These are phyloP conservation scores for Coleophoma crateriformis DNA, from an alignment of 2,329 filamentous ascomycete species.

Conservation along the genomic window DNA sequence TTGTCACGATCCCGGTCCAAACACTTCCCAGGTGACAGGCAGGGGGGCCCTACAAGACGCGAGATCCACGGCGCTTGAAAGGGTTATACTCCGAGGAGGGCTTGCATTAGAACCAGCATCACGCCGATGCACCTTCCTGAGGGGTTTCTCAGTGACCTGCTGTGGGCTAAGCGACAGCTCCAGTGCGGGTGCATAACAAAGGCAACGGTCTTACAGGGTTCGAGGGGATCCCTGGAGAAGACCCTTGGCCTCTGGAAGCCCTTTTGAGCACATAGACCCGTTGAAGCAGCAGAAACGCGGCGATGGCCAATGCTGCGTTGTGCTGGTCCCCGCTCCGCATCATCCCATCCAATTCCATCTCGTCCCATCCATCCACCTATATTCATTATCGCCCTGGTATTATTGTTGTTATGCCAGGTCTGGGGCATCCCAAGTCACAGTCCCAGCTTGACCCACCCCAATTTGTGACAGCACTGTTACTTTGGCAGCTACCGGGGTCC, in stretches of 20 bases:
- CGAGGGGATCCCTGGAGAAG: conserved; percentile 12
- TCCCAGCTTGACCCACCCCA: conserved; percentile 39
- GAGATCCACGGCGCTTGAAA: conserved; percentile 19
- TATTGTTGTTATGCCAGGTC: conserved; percentile 17
- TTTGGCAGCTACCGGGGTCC: conserved; percentile 40
- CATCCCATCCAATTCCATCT: conserved; percentile 10
- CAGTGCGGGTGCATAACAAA: conserved; percentile 21
- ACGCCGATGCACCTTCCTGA: conserved; percentile 16
- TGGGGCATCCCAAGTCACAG: conserved; percentile 25
- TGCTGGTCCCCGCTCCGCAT: conserved; percentile 12
- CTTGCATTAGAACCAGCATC: conserved; percentile 24
- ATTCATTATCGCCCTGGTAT: conserved; percentile 5
- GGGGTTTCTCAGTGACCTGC: conserved; percentile 6
- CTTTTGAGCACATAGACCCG: conserved; percentile 20
- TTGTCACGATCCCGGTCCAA: conserved; percentile 23
- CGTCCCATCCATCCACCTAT: conserved; percentile 8
- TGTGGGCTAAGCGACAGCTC: neutral
- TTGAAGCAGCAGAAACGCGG: conserved; percentile 11
- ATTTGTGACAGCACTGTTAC: conserved; percentile 48
- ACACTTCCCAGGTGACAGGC: conserved; percentile 22
- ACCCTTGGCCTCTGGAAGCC: conserved; percentile 12
- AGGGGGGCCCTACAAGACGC: conserved; percentile 20
- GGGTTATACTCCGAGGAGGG: conserved; percentile 23
- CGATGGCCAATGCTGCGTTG: conserved; percentile 11
- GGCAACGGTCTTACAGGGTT: conserved; percentile 19